These are phyloP conservation scores for Kwoniella europaea DNA, from an alignment of 768 basidiomycete species.

Conservation along the genomic window DNA sequence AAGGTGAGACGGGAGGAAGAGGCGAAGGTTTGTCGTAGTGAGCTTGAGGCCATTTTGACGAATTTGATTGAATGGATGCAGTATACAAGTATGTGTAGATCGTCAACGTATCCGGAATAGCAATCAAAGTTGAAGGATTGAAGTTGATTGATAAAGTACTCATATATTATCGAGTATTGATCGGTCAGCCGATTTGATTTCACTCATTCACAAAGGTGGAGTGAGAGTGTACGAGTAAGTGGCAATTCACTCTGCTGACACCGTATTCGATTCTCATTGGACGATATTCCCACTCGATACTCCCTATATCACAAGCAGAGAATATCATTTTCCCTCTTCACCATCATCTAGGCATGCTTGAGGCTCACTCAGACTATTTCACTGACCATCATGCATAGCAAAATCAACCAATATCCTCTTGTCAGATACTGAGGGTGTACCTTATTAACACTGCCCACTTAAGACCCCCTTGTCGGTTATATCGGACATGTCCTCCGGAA, in stretches of 20 bases:
- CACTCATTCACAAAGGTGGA: conserved; percentile 3
- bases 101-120: not conserved
- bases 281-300: not conserved
- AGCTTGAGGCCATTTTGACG: not conserved
- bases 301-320: not conserved
- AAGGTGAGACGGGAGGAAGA: conserved; percentile 30
- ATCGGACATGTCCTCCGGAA: not conserved
- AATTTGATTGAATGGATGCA: not conserved
- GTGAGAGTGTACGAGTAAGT: not conserved
- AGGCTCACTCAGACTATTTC: not conserved
- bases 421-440: not conserved
- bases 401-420: not conserved
- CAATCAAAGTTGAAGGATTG: not conserved
- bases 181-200: conserved; percentile 18
- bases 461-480: not conserved
- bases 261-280: conserved; percentile 12
- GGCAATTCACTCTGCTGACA: conserved; percentile 9
- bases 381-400: not conserved
- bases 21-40: conserved; percentile 25
- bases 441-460: not conserved
- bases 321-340: not conserved
- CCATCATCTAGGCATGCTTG: not conserved
- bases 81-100: not conserved
- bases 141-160: not conserved
- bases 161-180: conserved; percentile 1